phyloP scores from a whole-genome alignment of 2,329 filamentous ascomycete species.

The Aspergillus unguis region DNA sequence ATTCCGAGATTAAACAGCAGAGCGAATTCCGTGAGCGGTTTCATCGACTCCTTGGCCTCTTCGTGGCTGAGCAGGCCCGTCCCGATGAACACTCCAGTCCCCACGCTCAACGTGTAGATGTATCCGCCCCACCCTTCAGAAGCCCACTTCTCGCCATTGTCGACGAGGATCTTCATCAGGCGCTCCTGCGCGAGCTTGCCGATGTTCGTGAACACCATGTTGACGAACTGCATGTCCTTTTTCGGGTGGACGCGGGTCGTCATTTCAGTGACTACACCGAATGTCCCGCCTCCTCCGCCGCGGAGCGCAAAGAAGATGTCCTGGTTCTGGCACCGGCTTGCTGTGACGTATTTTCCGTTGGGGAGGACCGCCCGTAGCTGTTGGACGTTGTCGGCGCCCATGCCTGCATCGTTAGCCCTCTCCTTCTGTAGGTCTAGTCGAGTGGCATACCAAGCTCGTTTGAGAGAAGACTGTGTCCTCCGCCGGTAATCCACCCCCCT shows the following conservation, averaged over 20 bases:
- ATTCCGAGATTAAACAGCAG: not conserved
- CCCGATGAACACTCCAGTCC: slow-evolving; percentile 9
- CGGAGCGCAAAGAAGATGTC: slow-evolving; percentile 19
- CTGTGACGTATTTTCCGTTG: slow-evolving; percentile 15
- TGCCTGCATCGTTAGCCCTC: not conserved
- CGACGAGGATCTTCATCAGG: slow-evolving; percentile 8
- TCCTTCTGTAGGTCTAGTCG: not conserved
- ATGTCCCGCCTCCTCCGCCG: slow-evolving; percentile 16
- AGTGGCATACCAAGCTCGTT: slow-evolving; percentile 15
- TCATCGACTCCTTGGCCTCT: slow-evolving; percentile 11
- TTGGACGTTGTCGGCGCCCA: slow-evolving; percentile 18
- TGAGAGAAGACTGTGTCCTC: slow-evolving; percentile 16
- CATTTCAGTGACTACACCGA: slow-evolving; percentile 19
- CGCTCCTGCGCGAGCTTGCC: not conserved
- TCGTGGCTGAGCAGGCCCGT: slow-evolving; percentile 13
- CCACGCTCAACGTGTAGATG: not conserved
- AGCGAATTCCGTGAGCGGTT: slow-evolving; percentile 11
- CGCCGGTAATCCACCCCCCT: slow-evolving; percentile 17
- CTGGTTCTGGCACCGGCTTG: slow-evolving; percentile 17
- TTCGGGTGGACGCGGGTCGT: slow-evolving; percentile 14
- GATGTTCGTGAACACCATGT: not conserved
- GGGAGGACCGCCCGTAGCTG: slow-evolving; percentile 15
- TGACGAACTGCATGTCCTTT: slow-evolving; percentile 9
- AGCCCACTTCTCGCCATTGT: slow-evolving; percentile 18
- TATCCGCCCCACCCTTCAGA: slow-evolving; percentile 21